Base-by-base conservation (phyloP, 371 early-diverging fungal species). In the Actinomortierella wolfii region DNA sequence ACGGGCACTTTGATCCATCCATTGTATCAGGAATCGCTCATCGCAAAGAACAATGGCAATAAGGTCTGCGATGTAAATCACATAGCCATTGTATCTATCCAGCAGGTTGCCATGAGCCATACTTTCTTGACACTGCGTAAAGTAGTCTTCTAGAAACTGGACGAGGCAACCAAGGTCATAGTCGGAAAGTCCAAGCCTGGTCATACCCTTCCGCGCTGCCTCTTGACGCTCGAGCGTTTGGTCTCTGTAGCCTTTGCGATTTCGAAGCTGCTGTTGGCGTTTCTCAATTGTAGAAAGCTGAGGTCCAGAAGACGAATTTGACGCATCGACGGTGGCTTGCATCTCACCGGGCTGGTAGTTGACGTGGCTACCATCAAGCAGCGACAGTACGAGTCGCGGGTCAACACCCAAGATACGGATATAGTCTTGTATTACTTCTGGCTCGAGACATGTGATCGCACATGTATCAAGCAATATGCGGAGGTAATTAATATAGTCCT, bases 391-490 rank as follows among this genome's bases (percentile, higher is more conserved):
- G n/a, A 67, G 21, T 25, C 64, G 39, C 34, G 67, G 67, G 21
- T 73, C 74, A 9, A 59, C 74, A 4, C 74, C 74, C 64, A 73
- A 47, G 45, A 73, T 73, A 6, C 74, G 67, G 28, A 67, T 67
- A 24, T 59, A 73, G 18, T 73, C 74, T 39, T 67, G 60, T 23
- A 73, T 45, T 2, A 63, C 74, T 26, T 67, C 74, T 2, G 74
- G 64, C 45, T 73, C 74, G 3, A 73, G 18, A 25, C 74, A 67
- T 64, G 63, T 73, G 21, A 56, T 73, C 4, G 63, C 67, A 23
- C 67, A 73, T 11, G 74, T 67, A 54, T 73, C 57, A 23, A 73
- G 59, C 9, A 73, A 51, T 42, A 67, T 73, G 29, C 74, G 24
- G 24, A 73, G 61, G 34, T 67, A 73, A 15, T 73, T 67, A 18